A percentile compares a stretch with the other conserved stretches of the same genome.
These are phyloP conservation scores for Vitellaria paradoxa DNA, from an alignment of 179 eudicot species.

Conservation along the genomic window DNA sequence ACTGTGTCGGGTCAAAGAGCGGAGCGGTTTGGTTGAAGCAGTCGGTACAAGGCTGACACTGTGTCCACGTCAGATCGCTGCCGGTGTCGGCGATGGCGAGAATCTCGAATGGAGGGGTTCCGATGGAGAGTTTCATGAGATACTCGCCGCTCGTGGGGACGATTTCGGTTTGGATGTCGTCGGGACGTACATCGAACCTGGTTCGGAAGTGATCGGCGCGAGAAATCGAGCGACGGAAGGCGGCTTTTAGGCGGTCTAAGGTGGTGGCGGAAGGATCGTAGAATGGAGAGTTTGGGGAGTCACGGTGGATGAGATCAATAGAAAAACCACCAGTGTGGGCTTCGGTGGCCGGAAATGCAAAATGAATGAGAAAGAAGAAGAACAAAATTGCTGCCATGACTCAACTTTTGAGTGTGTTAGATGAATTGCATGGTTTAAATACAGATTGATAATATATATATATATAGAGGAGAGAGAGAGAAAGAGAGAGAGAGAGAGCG, in stretches of 20 bases:
- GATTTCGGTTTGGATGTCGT: slow-evolving; percentile 21
- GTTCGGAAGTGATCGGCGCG: slow-evolving; percentile 15
- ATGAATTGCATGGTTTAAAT: no score
- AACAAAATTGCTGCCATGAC: background rate
- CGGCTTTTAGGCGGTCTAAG: slow-evolving; percentile 26
- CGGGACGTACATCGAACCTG: background rate
- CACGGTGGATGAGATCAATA: slow-evolving; percentile 50
- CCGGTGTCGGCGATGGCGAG: slow-evolving; percentile 52
- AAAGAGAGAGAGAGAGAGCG: no score
- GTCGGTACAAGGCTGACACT: slow-evolving; percentile 40
- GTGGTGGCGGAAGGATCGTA: slow-evolving; percentile 30
- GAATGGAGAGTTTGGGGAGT: slow-evolving; percentile 48
- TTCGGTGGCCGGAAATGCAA: background rate
- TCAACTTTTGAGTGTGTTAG: background rate
- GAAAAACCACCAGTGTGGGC: slow-evolving; percentile 30
- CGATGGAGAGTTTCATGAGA: slow-evolving; percentile 49
- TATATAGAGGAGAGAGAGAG: no score
- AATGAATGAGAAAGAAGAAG: background rate
- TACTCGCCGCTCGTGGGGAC: slow-evolving; percentile 31
- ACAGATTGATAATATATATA: no score
- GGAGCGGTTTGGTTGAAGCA: slow-evolving; percentile 42
- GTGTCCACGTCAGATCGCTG: slow-evolving; percentile 58
- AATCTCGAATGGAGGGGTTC: slow-evolving; percentile 45
- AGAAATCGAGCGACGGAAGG: slow-evolving; percentile 30
- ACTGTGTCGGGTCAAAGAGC: slow-evolving; percentile 33